Base-by-base conservation (phyloP, 177 flowering plant species). In the Vitis hybrid region DNA sequence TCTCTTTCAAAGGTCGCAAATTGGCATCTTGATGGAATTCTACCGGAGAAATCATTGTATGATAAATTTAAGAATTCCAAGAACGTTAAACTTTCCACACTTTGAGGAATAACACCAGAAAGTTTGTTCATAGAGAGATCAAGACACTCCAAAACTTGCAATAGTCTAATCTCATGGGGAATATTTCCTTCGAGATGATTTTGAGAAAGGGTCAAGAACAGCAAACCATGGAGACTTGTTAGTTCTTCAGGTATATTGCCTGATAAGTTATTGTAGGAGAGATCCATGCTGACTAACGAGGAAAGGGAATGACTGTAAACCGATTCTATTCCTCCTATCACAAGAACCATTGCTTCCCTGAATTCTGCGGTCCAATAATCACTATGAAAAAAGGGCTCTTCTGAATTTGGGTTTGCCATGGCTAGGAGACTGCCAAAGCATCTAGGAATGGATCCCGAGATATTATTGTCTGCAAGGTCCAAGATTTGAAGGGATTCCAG, bases 391-490 rank as follows among this genome's bases (percentile, higher is more conserved):
- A 24, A 24, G 31, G 31, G 31, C 31, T 24, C 31, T 24, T 24
- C 31, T 24, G 31, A 24, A 3, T 24, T 0, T 24, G 31, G 31
- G 31, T 24, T 17, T 64, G 68, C 67, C 57, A 19, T 52, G 17
- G 2, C 3, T 24, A 20, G 20, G 22, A 14, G 18, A 12, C 57
- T 65, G 17, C 20, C 3, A 53, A 71, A 51, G 50, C 73, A 71
- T 63, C 19, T 55, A 11, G 77, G 72, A 12, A 74, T 62, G 1
- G 24, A n/a, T 10, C 73, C 77, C 3, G 54, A 55, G 2, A 74
- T 33, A 44, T 38, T 59, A 38, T 71, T 71, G 5, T 22, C 24
- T 17, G 73, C 68, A 24, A 75, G 69, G 65, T 75, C 78, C 51
- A 75, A 20, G 2, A 71, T 60, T 52, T 71, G 74, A n/a, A 75